Evolutionary conservation across 176 grass and related monocot genomes (phyloP).

Genomic region (Olyra latifolia): DNA sequence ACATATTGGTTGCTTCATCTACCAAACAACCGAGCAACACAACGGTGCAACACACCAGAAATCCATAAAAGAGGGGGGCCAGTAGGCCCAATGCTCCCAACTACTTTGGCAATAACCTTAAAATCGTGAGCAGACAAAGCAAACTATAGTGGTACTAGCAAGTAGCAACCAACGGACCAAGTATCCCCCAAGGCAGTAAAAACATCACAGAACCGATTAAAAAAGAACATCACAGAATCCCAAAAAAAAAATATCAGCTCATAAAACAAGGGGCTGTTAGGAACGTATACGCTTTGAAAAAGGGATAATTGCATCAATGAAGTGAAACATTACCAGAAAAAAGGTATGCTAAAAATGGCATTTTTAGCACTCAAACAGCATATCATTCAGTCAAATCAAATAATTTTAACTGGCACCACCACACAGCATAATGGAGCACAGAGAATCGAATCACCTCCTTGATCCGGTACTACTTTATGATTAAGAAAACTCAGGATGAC

Average conservation of each 20-base stretch:
- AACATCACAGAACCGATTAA: neutral
- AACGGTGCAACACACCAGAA: constrained; percentile 52
- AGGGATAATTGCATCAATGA: neutral
- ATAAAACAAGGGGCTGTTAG: neutral
- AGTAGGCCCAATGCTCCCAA: constrained; percentile 37
- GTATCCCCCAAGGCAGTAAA: neutral
- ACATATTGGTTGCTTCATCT: constrained; percentile 30
- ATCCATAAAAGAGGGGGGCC: constrained; percentile 30
- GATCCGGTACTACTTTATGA: neutral
- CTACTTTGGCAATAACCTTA: constrained; percentile 40
- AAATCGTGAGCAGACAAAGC: constrained; percentile 27
- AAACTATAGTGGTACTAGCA: neutral
- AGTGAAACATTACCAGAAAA: constrained; percentile 24
- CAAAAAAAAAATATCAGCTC: neutral
- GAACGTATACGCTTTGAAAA: constrained; percentile 22
- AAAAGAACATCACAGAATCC: neutral
- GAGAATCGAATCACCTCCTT: constrained; percentile 9
- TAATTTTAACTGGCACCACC: constrained; percentile 23
- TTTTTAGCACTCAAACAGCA: constrained; percentile 8
- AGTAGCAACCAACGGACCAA: constrained; percentile 14
- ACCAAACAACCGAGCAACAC: constrained; percentile 30
- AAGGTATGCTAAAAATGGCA: neutral
- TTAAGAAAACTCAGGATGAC: neutral
- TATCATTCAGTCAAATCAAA: constrained; percentile 20
- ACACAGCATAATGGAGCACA: constrained; percentile 33